Base-by-base conservation (phyloP, 1,139 yeast genomes). In the Taphrina pruni region DNA sequence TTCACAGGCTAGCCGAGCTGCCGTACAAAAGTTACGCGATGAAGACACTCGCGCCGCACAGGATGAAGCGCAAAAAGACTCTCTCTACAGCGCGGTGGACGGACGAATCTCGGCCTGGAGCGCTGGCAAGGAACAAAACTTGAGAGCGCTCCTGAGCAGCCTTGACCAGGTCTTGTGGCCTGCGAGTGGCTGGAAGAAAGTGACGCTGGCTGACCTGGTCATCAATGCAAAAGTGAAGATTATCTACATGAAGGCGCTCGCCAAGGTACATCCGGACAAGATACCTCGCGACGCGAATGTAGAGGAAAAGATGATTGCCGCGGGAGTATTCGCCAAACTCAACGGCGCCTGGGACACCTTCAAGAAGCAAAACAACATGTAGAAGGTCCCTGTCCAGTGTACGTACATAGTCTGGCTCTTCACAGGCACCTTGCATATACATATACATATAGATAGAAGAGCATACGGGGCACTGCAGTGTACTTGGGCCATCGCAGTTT, bases 261-360 rank as follows among this genome's bases (percentile, higher is more conserved):
- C 97, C 45, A 86, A 88, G 73, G 91, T 95, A 6, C 99, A 95
- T 76, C 99, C 99, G 0, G 99, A 95, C 78, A 95, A 95, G 70
- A 66, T 70, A 12, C 81, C 86, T 4, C 81, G 82, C 45, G 74
- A 75, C 32, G 84, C 86, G 1, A 79, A 87, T 8, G 80, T 86
- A n/a, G 94, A 90, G 74, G 86, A 86, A 71, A 88, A 88, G 76
- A 85, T 93, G 88, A 82, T 93, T 66, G 95, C 98, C 43, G 94
- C 92, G 75, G 87, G 87, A 9, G 95, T 94, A 0, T 95, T 95
- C 76, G 89, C 92, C 58, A 83, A 87, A 0, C 81, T 95, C 73
- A 93, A 93, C 77, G 85, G 86, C 73, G 93, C 98, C 0, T 95
- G 99, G 99, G 99, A 93, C 73, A 81, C 79, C 38, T 94, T 93